Evolutionary conservation across 73 alveolate genomes (phyloP).

Genomic region (Tetrahymena elliotti): DNA sequence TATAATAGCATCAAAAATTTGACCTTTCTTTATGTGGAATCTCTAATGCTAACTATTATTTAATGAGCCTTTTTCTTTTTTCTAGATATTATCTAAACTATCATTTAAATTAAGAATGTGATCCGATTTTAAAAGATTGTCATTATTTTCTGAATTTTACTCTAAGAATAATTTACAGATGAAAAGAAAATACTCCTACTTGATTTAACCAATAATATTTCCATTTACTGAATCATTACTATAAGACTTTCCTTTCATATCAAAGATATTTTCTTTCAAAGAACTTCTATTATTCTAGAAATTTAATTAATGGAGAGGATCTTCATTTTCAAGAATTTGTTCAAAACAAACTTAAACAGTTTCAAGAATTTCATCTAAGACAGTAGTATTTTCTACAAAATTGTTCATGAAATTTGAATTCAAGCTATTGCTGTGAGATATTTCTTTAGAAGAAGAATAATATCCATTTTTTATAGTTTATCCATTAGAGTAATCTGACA

Average conservation of each 20-base stretch:
- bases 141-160: background rate
- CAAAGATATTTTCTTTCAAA: background rate
- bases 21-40: background rate
- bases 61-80: background rate
- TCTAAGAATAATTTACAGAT: background rate
- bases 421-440: background rate
- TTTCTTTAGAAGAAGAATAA: background rate
- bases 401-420: background rate
- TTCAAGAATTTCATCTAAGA: background rate
- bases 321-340: background rate
- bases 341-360: background rate
- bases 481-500: background rate
- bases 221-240: background rate
- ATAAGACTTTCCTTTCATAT: background rate
- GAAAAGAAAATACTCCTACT: background rate
- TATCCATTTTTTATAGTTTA: background rate
- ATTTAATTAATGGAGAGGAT: background rate
- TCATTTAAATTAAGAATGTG: background rate
- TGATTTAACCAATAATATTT: background rate
- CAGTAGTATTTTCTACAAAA: background rate
- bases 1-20: background rate
- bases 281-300: background rate
- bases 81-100: background rate
- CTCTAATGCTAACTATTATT: background rate
- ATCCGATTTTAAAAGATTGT: background rate